These are phyloP conservation scores for Scenedesmus sp. DNA, from an alignment of 163 green algal genomes.

Conservation along the genomic window DNA sequence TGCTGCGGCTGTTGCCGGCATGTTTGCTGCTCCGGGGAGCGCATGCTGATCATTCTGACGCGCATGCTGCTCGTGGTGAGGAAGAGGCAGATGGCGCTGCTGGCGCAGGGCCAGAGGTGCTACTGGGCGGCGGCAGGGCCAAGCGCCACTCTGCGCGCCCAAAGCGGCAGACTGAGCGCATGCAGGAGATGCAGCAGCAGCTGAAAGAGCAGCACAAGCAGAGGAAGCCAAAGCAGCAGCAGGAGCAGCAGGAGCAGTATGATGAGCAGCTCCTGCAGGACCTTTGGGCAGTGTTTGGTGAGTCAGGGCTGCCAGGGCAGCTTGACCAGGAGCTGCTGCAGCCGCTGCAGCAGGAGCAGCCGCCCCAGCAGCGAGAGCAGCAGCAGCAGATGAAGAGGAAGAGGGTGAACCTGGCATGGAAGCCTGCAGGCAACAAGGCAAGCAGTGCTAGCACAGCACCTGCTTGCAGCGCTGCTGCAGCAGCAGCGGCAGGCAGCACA, in stretches of 20 bases:
- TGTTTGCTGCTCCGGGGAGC: background rate
- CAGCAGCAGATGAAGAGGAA: background rate
- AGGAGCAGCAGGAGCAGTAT: background rate
- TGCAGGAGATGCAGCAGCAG: slow-evolving; percentile 14
- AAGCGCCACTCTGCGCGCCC: background rate
- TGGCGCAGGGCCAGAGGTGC: background rate
- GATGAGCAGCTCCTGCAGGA: background rate
- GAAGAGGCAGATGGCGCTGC: too few species aligned
- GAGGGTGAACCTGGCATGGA: background rate
- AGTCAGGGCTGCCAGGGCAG: background rate
- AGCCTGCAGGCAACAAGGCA: background rate
- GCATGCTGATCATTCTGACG: background rate
- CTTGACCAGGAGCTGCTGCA: background rate
- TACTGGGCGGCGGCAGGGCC: background rate
- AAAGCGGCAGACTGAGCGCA: background rate
- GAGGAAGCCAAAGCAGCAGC: background rate
- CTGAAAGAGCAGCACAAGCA: background rate
- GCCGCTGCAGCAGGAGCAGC: background rate
- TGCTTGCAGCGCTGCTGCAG: background rate
- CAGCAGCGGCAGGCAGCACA: background rate
- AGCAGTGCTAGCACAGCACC: too few species aligned
- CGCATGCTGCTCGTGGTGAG: background rate
- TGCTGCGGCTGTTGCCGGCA: background rate
- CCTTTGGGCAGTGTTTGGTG: background rate
- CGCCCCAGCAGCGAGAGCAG: background rate